Conservation (phyloP, 1,139 yeast genomes). For the Lodderomyces oxycetoniae region DNA sequence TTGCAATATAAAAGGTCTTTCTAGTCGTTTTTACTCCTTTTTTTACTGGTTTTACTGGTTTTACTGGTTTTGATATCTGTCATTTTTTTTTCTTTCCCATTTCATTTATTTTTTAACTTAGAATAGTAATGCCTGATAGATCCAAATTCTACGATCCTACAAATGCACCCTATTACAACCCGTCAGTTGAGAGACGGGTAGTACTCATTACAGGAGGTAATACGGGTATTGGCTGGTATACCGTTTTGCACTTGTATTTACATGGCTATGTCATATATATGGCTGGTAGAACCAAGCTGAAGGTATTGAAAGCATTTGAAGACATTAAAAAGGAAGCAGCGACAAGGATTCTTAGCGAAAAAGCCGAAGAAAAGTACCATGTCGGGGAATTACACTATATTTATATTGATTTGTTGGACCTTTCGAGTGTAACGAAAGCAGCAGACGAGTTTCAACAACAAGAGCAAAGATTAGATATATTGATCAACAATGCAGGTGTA, state of each 20-base stretch:
- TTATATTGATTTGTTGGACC: conserved; percentile 31
- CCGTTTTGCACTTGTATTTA: conserved; percentile 38
- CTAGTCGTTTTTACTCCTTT: too few relatives aligned
- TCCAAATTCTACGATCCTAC: conserved; percentile 20
- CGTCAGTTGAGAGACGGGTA: conserved; percentile 35
- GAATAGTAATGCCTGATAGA: conserved; percentile 21
- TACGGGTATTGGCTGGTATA: conserved; percentile 42
- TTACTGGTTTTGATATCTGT: too few relatives aligned
- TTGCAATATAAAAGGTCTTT: too few relatives aligned
- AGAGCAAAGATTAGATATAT: conserved; percentile 29
- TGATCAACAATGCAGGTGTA: conserved; percentile 41
- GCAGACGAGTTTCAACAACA: conserved; percentile 21
- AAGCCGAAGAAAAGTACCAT: conserved; percentile 16
- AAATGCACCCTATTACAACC: conserved; percentile 31
- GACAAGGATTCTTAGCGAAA: conserved; percentile 9
- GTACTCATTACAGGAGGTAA: conserved; percentile 45
- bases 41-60: too few relatives aligned
- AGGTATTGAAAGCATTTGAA: conserved; percentile 33
- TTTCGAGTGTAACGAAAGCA: conserved; percentile 28
- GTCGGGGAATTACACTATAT: conserved; percentile 28
- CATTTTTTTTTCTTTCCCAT: neutral
- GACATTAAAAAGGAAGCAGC: conserved; percentile 27
- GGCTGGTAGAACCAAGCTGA: conserved; percentile 37
- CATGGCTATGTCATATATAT: conserved; percentile 42
- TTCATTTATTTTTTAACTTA: neutral